Evolutionary conservation across 306 rosid genomes (phyloP), one percentile per base, ranked within the genome.

Genomic region (Senna siamea): DNA sequence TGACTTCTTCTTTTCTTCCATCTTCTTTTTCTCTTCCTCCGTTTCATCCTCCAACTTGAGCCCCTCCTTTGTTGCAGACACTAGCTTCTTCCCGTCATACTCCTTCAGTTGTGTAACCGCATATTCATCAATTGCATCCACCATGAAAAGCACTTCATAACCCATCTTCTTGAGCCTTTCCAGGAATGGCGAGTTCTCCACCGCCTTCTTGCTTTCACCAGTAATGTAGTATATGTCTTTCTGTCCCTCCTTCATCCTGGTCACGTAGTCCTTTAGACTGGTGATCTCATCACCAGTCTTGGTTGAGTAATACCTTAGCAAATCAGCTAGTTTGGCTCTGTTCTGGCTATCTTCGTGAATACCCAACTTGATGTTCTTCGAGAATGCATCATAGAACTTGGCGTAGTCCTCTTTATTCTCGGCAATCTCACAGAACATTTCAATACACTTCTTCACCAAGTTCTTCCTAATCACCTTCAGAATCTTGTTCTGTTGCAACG

Each of bases 311-410:
- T 72, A 87, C 1, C 92, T 85, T 7, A 87, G 89, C 30, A 87
- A 72, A 32, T 80, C 89, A 0, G 92, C 89, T 6, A 83, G 41
- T 40, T 87, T 87, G 17, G 83, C 26, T 65, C 92, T 83, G 69
- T 87, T 85, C 77, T 85, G 92, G 59, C 86, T 87, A 50, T 83
- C 92, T 20, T 87, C 89, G 1, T 85, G 89, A n/a, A 87, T 87
- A 0, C 89, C 89, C 78, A 87, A 44, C 65, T 87, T 87, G 54
- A 87, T 38, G 65, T 87, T 87, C 79, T 87, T 87, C 3, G 92
- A 78, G 72, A 87, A 87, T 7, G 89, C 43, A 15, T 87, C 92
- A 20, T 87, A 87, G 54, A 87, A 87, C 44, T 83, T 85, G 26
- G 47, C 35, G 61, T 85, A 85, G 9, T 87, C 89, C 32, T 87